These are phyloP conservation scores for Wickerhamomyces xylosicus DNA, from an alignment of 805 yeast genomes.

Conservation along the genomic window DNA sequence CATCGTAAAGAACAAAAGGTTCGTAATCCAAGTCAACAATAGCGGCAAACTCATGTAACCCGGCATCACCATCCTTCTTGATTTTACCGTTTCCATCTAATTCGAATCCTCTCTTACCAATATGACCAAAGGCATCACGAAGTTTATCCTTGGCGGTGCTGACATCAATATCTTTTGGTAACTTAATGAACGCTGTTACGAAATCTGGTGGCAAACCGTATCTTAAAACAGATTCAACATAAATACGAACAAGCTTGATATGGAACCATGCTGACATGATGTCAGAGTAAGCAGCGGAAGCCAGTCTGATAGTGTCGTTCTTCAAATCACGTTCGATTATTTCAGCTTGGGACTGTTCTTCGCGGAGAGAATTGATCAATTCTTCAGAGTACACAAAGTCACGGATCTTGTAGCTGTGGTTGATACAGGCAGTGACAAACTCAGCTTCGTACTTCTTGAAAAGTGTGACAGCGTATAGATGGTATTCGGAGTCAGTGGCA, in stretches of 20 bases:
- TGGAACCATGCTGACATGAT: conserved; percentile 83
- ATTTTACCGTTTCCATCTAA: conserved; percentile 58
- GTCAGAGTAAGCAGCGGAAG: conserved; percentile 85
- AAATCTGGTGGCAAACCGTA: conserved; percentile 96
- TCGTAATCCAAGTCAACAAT: conserved; percentile 92
- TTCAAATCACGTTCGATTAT: conserved; percentile 63
- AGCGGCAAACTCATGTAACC: conserved; percentile 79
- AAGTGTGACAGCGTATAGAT: conserved; percentile 67
- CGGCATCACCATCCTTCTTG: conserved; percentile 38
- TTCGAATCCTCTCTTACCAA: conserved; percentile 83
- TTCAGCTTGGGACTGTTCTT: conserved; percentile 70
- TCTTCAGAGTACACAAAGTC: conserved; percentile 85
- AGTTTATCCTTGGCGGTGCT: conserved; percentile 60
- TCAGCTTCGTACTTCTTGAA: conserved; percentile 74
- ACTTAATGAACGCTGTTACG: conserved; percentile 36
- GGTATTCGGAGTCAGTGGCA: conserved; percentile 63
- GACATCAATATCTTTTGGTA: conserved; percentile 32
- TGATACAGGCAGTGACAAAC: conserved; percentile 65
- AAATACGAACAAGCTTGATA: conserved; percentile 75
- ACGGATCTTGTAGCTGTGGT: conserved; percentile 83
- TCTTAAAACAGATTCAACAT: conserved; percentile 88
- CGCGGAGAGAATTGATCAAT: conserved; percentile 55
- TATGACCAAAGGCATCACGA: conserved; percentile 68
- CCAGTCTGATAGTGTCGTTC: conserved; percentile 71
- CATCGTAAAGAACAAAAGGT: conserved; percentile 82